phyloP scores from a whole-genome alignment of 169 alveolate genomes.

The Nephromyces sp. region DNA sequence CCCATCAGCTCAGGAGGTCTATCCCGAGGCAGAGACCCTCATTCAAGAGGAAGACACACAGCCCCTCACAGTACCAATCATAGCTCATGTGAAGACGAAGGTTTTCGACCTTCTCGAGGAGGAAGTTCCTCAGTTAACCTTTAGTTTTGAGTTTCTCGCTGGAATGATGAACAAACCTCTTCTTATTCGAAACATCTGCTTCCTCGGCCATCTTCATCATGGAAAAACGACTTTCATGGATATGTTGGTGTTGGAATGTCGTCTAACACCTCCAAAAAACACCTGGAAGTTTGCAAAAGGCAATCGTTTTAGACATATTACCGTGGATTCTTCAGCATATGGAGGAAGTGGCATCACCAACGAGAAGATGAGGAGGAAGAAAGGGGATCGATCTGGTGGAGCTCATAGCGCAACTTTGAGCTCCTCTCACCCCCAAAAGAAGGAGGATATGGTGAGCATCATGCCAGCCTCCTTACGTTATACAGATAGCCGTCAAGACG shows the following conservation, averaged over 20 bases:
- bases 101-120: conserved; percentile 74
- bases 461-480: too few relatives aligned
- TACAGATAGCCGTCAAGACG: conserved; percentile 93
- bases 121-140: conserved; percentile 74
- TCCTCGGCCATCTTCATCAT: conserved; percentile 93
- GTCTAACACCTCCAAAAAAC: too few relatives aligned
- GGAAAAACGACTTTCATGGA: conserved; percentile 96
- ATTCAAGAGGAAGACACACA: conserved; percentile 94
- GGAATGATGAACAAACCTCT: conserved; percentile 84
- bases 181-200: conserved; percentile 84
- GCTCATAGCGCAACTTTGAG: too few relatives aligned
- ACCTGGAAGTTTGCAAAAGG: too few relatives aligned
- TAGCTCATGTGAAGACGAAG: conserved; percentile 82
- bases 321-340: too few relatives aligned
- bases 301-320: conserved; percentile 59
- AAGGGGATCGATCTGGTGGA: not conserved
- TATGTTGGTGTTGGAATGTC: conserved; percentile 80
- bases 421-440: too few relatives aligned
- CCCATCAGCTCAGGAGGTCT: conserved; percentile 83
- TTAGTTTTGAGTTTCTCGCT: conserved; percentile 80
- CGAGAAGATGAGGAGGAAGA: too few relatives aligned
- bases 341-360: too few relatives aligned
- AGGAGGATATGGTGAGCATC: conserved; percentile 1
- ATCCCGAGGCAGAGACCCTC: conserved; percentile 78
- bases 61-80: conserved; percentile 93